These are phyloP conservation scores for Amanita subjunquillea DNA, from an alignment of 768 basidiomycete genomes.

Conservation along the genomic window DNA sequence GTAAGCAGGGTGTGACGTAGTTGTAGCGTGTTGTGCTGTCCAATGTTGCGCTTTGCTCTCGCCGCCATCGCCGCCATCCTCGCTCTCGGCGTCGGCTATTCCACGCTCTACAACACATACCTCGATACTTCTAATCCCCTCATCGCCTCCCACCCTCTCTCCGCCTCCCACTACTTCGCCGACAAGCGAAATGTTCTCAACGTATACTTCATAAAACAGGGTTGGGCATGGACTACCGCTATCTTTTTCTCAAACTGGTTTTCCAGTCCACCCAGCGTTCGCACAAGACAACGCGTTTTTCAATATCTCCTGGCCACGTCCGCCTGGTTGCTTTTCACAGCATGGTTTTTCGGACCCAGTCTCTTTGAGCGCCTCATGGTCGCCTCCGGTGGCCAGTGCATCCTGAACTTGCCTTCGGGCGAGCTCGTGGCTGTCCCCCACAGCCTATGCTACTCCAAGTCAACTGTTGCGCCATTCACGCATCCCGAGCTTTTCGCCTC, in stretches of 20 bases:
- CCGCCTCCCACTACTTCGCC: slow-evolving; percentile 62
- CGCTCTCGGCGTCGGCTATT: slow-evolving; percentile 55
- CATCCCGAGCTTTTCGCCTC: slow-evolving; percentile 56
- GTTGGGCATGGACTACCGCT: slow-evolving; percentile 85
- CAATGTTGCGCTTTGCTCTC: slow-evolving; percentile 19
- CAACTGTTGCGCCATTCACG: slow-evolving; percentile 42
- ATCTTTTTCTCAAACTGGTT: slow-evolving; percentile 50
- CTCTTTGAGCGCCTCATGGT: slow-evolving; percentile 57
- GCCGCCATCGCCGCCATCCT: slow-evolving; percentile 34
- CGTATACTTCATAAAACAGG: slow-evolving; percentile 77
- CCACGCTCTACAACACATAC: slow-evolving; percentile 52
- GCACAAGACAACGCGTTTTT: slow-evolving; percentile 29
- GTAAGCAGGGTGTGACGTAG: too few relatives aligned
- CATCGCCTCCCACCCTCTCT: slow-evolving; percentile 60
- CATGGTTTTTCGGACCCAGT: slow-evolving; percentile 85
- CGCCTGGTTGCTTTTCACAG: slow-evolving; percentile 67
- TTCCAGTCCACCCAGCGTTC: slow-evolving; percentile 39
- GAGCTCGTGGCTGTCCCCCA: slow-evolving; percentile 41
- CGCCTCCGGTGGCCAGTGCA: slow-evolving; percentile 68
- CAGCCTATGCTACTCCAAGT: slow-evolving; percentile 44
- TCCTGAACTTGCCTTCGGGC: slow-evolving; percentile 51
- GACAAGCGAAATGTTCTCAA: slow-evolving; percentile 77
- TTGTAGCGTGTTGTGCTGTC: background rate
- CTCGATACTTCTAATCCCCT: slow-evolving; percentile 81
- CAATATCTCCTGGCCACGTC: slow-evolving; percentile 51